Percentiles rank a stretch among this genome's conserved stretches.
Evolutionary conservation across 2,329 filamentous ascomycete genomes (phyloP).

Genomic region (Diaporthe capsici): DNA sequence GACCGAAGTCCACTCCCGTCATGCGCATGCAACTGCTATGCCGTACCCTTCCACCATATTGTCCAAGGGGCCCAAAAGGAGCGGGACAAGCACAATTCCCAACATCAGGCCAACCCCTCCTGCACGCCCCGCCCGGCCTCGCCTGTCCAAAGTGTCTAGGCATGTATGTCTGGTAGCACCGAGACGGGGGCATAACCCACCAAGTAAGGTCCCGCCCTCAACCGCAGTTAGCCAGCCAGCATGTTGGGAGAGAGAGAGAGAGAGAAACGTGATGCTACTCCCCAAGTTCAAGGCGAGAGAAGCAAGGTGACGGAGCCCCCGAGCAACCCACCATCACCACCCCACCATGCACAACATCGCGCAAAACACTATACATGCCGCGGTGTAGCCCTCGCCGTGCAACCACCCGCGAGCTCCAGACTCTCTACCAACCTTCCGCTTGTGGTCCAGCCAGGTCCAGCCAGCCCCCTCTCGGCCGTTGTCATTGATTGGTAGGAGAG

Average conservation of each 20-base stretch:
- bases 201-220: background rate
- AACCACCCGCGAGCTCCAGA: background rate
- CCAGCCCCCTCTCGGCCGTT: background rate
- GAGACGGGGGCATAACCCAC: background rate
- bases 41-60: background rate
- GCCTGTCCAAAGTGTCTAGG: background rate
- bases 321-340: background rate
- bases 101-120: background rate
- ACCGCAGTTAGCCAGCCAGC: background rate
- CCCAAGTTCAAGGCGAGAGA: background rate
- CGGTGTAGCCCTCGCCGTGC: slow-evolving; percentile 8
- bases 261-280: background rate
- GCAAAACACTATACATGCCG: slow-evolving; percentile 24
- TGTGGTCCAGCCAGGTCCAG: background rate
- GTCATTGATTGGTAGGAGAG: background rate
- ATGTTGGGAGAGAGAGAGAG: background rate
- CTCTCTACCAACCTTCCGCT: background rate
- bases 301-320: background rate
- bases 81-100: background rate
- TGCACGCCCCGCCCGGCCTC: background rate
- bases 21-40: background rate
- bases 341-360: slow-evolving; percentile 1
- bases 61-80: background rate
- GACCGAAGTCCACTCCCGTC: background rate
- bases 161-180: background rate